A percentile compares a stretch with the other conserved stretches of the same genome.
Evolutionary conservation across 1,139 yeast species (phyloP).

Genomic region (Taiozyma onychis): DNA sequence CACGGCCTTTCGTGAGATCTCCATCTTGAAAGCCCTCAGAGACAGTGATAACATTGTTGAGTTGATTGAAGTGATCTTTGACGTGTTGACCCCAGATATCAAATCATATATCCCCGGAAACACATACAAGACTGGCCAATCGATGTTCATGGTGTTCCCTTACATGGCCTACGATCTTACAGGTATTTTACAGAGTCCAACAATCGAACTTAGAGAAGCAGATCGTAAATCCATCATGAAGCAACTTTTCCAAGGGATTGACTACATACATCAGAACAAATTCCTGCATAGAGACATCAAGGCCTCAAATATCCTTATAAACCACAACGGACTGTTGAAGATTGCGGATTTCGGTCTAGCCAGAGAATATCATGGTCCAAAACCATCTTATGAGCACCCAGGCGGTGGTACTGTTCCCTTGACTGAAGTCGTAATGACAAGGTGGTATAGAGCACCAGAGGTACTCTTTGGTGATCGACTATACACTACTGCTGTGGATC

Average conservation of each 20-base stretch:
- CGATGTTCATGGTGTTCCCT: slow-evolving; percentile 83
- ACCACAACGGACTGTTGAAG: slow-evolving; percentile 69
- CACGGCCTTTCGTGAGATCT: slow-evolving; percentile 90
- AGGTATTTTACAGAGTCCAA: slow-evolving; percentile 84
- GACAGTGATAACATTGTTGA: slow-evolving; percentile 66
- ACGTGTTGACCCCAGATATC: slow-evolving; percentile 46
- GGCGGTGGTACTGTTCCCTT: slow-evolving; percentile 74
- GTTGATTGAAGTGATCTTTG: slow-evolving; percentile 68
- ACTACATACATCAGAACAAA: slow-evolving; percentile 68
- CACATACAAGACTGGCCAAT: slow-evolving; percentile 20
- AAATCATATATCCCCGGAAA: slow-evolving; percentile 1
- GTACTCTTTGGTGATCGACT: slow-evolving; percentile 75
- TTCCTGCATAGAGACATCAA: slow-evolving; percentile 88
- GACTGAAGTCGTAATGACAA: slow-evolving; percentile 88
- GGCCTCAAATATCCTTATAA: slow-evolving; percentile 86
- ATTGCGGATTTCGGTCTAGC: slow-evolving; percentile 96
- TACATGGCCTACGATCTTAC: slow-evolving; percentile 93
- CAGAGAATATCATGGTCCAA: slow-evolving; percentile 65
- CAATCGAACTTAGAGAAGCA: slow-evolving; percentile 50
- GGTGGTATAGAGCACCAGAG: slow-evolving; percentile 98
- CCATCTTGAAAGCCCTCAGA: slow-evolving; percentile 65
- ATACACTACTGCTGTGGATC: slow-evolving; percentile 85
- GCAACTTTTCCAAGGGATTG: slow-evolving; percentile 75
- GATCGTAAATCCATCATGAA: slow-evolving; percentile 81
- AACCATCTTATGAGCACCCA: slow-evolving; percentile 46